Conservation (phyloP, 202 grass and related monocot genomes). For the Dendrocalamus latiflorus region DNA sequence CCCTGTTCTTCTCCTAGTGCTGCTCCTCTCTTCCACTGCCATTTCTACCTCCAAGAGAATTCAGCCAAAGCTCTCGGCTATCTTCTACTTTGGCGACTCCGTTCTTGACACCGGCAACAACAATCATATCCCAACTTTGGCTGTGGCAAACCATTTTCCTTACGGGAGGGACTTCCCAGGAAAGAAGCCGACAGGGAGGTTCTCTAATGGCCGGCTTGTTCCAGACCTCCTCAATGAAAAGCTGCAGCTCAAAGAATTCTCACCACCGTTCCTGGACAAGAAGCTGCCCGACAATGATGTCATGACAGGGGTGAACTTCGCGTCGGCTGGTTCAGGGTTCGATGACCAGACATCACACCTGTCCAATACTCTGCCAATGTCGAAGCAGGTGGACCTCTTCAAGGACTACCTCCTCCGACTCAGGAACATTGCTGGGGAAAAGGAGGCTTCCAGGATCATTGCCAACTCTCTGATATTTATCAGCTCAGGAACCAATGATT, state of each 20-base stretch:
- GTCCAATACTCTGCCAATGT: slow-evolving; percentile 50
- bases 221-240: slow-evolving; percentile 60
- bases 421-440: slow-evolving; percentile 29
- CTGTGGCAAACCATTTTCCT: slow-evolving; percentile 48
- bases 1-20: slow-evolving; percentile 29
- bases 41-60: slow-evolving; percentile 16
- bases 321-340: slow-evolving; percentile 69
- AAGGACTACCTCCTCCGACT: slow-evolving; percentile 49
- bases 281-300: slow-evolving; percentile 35
- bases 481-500: slow-evolving; percentile 76
- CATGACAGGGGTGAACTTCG: slow-evolving; percentile 58
- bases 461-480: slow-evolving; percentile 52
- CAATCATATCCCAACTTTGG: slow-evolving; percentile 45
- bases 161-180: slow-evolving; percentile 67
- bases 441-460: slow-evolving; percentile 51
- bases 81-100: slow-evolving; percentile 69
- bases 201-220: slow-evolving; percentile 73
- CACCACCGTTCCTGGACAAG: slow-evolving; percentile 51
- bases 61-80: slow-evolving; percentile 44
- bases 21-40: slow-evolving; percentile 27
- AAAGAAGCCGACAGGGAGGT: slow-evolving; percentile 55
- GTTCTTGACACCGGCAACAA: slow-evolving; percentile 73
- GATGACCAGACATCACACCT: slow-evolving; percentile 53
- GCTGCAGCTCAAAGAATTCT: slow-evolving; percentile 49
- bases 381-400: slow-evolving; percentile 58